Conservation (phyloP, 208 protist species). For the Leishmania arabica region DNA sequence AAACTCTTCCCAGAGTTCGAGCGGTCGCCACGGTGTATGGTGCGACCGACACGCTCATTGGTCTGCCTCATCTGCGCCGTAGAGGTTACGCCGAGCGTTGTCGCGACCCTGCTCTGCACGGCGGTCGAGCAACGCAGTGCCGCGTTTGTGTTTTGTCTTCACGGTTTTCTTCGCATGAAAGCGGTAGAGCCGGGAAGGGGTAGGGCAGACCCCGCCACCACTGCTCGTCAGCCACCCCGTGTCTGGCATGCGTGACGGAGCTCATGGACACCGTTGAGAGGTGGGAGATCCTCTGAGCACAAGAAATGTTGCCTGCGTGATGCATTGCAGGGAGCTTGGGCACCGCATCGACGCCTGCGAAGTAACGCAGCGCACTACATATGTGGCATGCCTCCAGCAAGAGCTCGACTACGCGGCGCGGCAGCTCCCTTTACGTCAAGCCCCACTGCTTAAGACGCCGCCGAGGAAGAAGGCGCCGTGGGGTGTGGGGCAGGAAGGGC, state of each 20-base stretch:
- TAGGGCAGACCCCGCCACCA: background rate
- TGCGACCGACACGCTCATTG: background rate
- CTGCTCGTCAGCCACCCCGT: slow-evolving; percentile 1
- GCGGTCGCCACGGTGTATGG: background rate
- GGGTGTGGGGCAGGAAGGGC: background rate
- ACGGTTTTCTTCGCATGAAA: background rate
- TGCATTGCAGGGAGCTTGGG: background rate
- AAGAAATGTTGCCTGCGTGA: slow-evolving; percentile 1
- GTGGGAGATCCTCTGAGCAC: slow-evolving; percentile 46
- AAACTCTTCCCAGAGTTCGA: background rate
- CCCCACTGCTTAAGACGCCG: background rate
- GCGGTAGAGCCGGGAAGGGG: background rate
- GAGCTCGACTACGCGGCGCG: slow-evolving; percentile 16
- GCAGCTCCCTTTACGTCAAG: background rate
- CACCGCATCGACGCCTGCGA: too few species aligned
- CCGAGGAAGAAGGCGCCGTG: background rate
- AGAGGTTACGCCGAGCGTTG: background rate
- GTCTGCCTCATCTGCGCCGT: background rate
- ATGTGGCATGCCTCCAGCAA: slow-evolving; percentile 3
- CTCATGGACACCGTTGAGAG: slow-evolving; percentile 47
- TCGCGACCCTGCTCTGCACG: background rate
- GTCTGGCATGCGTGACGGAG: slow-evolving; percentile 20
- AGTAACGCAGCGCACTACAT: background rate
- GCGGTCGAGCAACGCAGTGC: background rate
- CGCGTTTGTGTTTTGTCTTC: background rate